Conservation (phyloP, 352 stramenopile genomes). For the Phytophthora aleatoria region DNA sequence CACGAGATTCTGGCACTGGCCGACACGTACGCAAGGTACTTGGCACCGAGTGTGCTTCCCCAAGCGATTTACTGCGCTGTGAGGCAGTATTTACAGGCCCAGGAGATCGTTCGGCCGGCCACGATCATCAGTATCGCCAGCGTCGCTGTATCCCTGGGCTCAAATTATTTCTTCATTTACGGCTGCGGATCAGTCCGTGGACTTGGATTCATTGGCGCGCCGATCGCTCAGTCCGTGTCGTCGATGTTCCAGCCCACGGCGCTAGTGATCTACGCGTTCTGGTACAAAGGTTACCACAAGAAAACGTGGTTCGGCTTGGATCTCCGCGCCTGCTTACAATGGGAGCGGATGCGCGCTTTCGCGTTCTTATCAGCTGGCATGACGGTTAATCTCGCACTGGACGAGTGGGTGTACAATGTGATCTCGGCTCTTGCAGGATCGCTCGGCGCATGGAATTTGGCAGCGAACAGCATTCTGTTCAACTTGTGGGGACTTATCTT, state of each 20-base stretch:
- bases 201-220: slow-evolving; percentile 75
- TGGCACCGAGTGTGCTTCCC: slow-evolving; percentile 68
- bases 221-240: slow-evolving; percentile 69
- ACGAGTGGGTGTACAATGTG: slow-evolving; percentile 85
- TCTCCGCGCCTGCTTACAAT: slow-evolving; percentile 54
- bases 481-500: slow-evolving; percentile 87
- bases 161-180: slow-evolving; percentile 86
- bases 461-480: slow-evolving; percentile 83
- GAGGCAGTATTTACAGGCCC: slow-evolving; percentile 79
- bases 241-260: slow-evolving; percentile 79
- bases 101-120: slow-evolving; percentile 80
- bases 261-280: slow-evolving; percentile 73
- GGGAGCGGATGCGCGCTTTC: slow-evolving; percentile 71
- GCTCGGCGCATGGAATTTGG: slow-evolving; percentile 65
- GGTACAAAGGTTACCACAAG: slow-evolving; percentile 81
- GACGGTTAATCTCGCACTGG: slow-evolving; percentile 78
- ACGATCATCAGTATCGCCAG: slow-evolving; percentile 78
- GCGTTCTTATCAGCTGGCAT: slow-evolving; percentile 69
- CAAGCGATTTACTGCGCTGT: slow-evolving; percentile 76
- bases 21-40: slow-evolving; percentile 61
- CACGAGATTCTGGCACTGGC: slow-evolving; percentile 60
- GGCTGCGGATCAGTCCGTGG: slow-evolving; percentile 60
- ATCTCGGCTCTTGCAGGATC: slow-evolving; percentile 72
- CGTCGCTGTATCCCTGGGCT: slow-evolving; percentile 64
- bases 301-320: slow-evolving; percentile 80